phyloP scores from a whole-genome alignment of 2,329 filamentous ascomycete species.

The Aspergillus flavus region DNA sequence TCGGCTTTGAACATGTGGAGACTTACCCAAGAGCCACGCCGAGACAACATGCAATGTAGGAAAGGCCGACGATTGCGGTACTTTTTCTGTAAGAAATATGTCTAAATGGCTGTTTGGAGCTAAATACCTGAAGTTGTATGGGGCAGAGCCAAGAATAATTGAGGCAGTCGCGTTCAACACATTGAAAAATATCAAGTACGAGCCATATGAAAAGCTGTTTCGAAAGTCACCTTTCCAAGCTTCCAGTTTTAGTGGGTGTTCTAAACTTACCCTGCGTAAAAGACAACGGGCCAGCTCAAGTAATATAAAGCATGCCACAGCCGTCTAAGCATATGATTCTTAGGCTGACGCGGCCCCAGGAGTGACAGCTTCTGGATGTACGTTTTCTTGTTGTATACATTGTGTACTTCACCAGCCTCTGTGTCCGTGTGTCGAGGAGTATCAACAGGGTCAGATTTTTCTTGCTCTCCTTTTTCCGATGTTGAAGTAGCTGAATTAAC shows the following conservation, averaged over 20 bases:
- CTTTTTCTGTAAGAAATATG: slow-evolving; percentile 25
- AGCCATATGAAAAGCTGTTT: slow-evolving; percentile 41
- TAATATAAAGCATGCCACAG: slow-evolving; percentile 38
- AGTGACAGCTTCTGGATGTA: slow-evolving; percentile 39
- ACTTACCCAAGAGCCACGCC: slow-evolving; percentile 36
- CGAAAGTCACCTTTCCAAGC: neutral
- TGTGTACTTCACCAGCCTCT: slow-evolving; percentile 24
- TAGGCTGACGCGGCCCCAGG: slow-evolving; percentile 27
- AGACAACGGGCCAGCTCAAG: slow-evolving; percentile 42
- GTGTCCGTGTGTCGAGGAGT: slow-evolving; percentile 9
- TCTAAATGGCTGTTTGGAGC: neutral
- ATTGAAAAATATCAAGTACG: slow-evolving; percentile 44
- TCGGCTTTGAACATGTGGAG: neutral
- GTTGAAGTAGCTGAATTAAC: slow-evolving; percentile 8
- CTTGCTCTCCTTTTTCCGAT: slow-evolving; percentile 19
- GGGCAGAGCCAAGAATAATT: slow-evolving; percentile 36
- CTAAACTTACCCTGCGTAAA: slow-evolving; percentile 37
- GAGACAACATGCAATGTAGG: slow-evolving; percentile 40
- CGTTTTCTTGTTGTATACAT: slow-evolving; percentile 32
- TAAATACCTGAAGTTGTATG: slow-evolving; percentile 41
- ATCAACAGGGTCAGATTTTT: slow-evolving; percentile 20
- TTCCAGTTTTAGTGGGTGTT: neutral
- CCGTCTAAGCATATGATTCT: slow-evolving; percentile 38
- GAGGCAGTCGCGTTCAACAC: slow-evolving; percentile 44
- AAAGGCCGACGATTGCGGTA: slow-evolving; percentile 42